Conservation (phyloP, 2,329 filamentous ascomycete species). For the Calonectria pseudoreteaudii region DNA sequence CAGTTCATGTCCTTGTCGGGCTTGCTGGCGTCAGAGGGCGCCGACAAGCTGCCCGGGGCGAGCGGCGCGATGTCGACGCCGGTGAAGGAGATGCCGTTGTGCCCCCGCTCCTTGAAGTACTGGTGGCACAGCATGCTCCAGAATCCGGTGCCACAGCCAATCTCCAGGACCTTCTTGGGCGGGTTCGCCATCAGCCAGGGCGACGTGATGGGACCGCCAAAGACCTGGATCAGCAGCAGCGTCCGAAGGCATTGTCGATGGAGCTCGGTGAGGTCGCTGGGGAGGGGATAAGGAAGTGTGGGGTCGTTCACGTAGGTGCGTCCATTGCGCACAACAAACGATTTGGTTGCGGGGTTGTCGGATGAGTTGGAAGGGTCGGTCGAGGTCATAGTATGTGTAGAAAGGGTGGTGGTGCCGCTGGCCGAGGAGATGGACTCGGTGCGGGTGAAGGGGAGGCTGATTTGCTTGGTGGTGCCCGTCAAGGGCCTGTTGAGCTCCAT, state of each 20-base stretch:
- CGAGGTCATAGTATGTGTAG: slow-evolving; percentile 60
- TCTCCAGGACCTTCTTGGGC: slow-evolving; percentile 82
- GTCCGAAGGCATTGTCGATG: slow-evolving; percentile 90
- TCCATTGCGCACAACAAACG: slow-evolving; percentile 80
- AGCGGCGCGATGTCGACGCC: slow-evolving; percentile 85
- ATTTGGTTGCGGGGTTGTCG: slow-evolving; percentile 58
- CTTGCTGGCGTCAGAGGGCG: slow-evolving; percentile 56
- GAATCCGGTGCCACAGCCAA: slow-evolving; percentile 88
- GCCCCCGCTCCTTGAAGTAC: slow-evolving; percentile 77
- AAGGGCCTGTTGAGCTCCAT: slow-evolving; percentile 46
- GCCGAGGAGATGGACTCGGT: slow-evolving; percentile 61
- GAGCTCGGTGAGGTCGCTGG: slow-evolving; percentile 87
- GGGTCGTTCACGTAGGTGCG: slow-evolving; percentile 85
- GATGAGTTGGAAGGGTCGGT: slow-evolving; percentile 59
- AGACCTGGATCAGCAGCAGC: slow-evolving; percentile 82
- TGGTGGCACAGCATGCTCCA: slow-evolving; percentile 92
- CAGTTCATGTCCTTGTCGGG: slow-evolving; percentile 82
- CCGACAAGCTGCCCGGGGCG: slow-evolving; percentile 57
- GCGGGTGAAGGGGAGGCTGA: slow-evolving; percentile 52
- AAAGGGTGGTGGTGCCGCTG: slow-evolving; percentile 57
- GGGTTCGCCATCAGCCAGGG: slow-evolving; percentile 74
- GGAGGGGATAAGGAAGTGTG: slow-evolving; percentile 82
- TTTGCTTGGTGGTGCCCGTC: slow-evolving; percentile 46
- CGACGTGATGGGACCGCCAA: slow-evolving; percentile 83
- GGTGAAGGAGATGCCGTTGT: slow-evolving; percentile 79